These are phyloP conservation scores for Monosporascus sp. DNA, from an alignment of 2,329 filamentous ascomycete species.

Conservation along the genomic window DNA sequence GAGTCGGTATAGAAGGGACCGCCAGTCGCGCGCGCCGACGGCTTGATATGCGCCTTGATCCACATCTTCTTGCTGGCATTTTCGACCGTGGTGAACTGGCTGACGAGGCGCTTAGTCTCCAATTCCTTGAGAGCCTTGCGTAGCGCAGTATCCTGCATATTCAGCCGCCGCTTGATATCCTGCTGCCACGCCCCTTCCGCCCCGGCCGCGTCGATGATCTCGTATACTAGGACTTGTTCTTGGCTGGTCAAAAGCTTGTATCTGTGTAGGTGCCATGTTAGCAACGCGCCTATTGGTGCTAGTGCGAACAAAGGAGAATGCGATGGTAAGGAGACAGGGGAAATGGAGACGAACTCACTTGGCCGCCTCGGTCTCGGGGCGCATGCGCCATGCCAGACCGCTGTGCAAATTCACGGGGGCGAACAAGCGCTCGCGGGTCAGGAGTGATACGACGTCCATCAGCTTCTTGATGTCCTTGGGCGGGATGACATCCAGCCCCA, in stretches of 20 bases:
- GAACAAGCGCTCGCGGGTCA: slow-evolving; percentile 58
- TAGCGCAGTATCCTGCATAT: slow-evolving; percentile 79
- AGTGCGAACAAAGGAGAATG: no score
- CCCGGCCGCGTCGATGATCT: slow-evolving; percentile 80
- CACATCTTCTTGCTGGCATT: slow-evolving; percentile 92
- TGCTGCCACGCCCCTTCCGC: slow-evolving; percentile 88
- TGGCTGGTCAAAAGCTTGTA: slow-evolving; percentile 59
- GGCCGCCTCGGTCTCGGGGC: slow-evolving; percentile 54
- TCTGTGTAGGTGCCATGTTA: slow-evolving; percentile 28
- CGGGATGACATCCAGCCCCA: slow-evolving; percentile 53
- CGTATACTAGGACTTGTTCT: slow-evolving; percentile 81
- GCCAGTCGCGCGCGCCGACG: slow-evolving; percentile 85
- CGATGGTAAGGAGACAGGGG: not conserved
- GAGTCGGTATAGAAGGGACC: slow-evolving; percentile 94
- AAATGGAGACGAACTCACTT: slow-evolving; percentile 41
- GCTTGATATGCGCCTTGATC: slow-evolving; percentile 80
- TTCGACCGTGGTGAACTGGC: slow-evolving; percentile 87
- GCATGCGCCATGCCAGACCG: slow-evolving; percentile 52
- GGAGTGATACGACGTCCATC: slow-evolving; percentile 49
- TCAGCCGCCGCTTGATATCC: slow-evolving; percentile 72
- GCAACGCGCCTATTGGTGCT: not conserved
- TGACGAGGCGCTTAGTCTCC: slow-evolving; percentile 76
- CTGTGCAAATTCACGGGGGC: slow-evolving; percentile 40
- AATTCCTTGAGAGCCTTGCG: slow-evolving; percentile 80
- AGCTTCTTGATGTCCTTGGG: slow-evolving; percentile 51